A percentile compares a stretch with the other conserved stretches of the same genome.
Conservation (phyloP, 73 alveolate species). For the Uronychia setigera region DNA sequence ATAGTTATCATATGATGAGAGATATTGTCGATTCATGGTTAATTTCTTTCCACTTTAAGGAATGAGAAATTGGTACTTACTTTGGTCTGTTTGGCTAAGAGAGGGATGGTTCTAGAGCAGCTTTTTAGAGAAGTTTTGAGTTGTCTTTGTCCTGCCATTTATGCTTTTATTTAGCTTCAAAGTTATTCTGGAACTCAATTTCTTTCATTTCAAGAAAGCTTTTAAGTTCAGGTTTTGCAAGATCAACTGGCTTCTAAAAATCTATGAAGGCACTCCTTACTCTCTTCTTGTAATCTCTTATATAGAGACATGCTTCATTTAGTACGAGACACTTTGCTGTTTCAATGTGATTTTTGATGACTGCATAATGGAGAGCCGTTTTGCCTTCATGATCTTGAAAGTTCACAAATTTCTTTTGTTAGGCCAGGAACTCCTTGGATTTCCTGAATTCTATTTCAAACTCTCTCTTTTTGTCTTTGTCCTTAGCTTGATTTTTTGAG, state of each 20-base stretch:
- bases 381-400: background rate
- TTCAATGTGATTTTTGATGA: background rate
- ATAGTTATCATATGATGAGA: background rate
- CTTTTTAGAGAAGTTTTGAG: background rate
- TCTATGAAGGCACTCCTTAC: no score
- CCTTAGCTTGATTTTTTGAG: background rate
- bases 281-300: slow-evolving; percentile 9
- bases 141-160: background rate
- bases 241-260: background rate
- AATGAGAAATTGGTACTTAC: background rate
- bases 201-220: slow-evolving; percentile 4
- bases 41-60: background rate
- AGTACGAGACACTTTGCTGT: background rate
- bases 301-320: background rate
- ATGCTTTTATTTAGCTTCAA: background rate
- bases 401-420: background rate
- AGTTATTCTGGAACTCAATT: background rate
- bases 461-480: background rate
- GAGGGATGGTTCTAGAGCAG: background rate
- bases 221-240: background rate
- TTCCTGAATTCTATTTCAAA: background rate
- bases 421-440: background rate
- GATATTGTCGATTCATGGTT: background rate
- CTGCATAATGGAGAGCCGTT: slow-evolving; percentile 14
- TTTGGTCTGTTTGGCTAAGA: background rate